These are phyloP conservation scores for Hagleromyces aurorensis DNA, from an alignment of 805 yeast species.

Conservation along the genomic window DNA sequence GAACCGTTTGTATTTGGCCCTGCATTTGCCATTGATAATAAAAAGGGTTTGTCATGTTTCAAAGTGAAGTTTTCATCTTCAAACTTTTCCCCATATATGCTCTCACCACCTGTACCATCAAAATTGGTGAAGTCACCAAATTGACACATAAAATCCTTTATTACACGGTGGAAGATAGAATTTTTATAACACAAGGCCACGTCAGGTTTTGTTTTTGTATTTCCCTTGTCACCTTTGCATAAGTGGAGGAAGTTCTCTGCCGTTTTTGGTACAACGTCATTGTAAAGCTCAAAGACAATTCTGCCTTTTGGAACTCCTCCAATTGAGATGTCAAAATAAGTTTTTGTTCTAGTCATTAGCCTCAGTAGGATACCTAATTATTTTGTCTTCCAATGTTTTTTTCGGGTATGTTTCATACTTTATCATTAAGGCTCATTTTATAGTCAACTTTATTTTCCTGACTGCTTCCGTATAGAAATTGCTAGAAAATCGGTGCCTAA, in stretches of 20 bases:
- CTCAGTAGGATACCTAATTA: too few relatives aligned
- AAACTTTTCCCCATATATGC: conserved; percentile 76
- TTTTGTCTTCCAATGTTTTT: too few relatives aligned
- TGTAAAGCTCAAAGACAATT: conserved; percentile 64
- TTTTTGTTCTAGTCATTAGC: conserved; percentile 38
- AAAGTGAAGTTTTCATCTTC: conserved; percentile 83
- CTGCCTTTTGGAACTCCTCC: conserved; percentile 67
- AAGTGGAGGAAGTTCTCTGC: conserved; percentile 85
- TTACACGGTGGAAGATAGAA: conserved; percentile 88
- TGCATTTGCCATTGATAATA: conserved; percentile 94
- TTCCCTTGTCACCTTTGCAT: conserved; percentile 78
- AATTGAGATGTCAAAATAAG: conserved; percentile 71
- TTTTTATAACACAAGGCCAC: conserved; percentile 69
- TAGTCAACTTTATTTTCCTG: too few relatives aligned
- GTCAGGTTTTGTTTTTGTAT: conserved; percentile 22
- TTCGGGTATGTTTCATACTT: too few relatives aligned
- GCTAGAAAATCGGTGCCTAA: too few relatives aligned
- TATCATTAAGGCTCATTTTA: too few relatives aligned
- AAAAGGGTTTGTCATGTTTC: conserved; percentile 75
- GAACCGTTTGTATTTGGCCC: conserved; percentile 96
- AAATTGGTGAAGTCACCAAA: conserved; percentile 86
- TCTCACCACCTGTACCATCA: conserved; percentile 74
- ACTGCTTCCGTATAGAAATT: too few relatives aligned
- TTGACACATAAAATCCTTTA: conserved; percentile 84
- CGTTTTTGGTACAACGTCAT: conserved; percentile 75